phyloP scores from a whole-genome alignment of 2,329 filamentous ascomycete genomes.

The Penicillium nordicum region DNA sequence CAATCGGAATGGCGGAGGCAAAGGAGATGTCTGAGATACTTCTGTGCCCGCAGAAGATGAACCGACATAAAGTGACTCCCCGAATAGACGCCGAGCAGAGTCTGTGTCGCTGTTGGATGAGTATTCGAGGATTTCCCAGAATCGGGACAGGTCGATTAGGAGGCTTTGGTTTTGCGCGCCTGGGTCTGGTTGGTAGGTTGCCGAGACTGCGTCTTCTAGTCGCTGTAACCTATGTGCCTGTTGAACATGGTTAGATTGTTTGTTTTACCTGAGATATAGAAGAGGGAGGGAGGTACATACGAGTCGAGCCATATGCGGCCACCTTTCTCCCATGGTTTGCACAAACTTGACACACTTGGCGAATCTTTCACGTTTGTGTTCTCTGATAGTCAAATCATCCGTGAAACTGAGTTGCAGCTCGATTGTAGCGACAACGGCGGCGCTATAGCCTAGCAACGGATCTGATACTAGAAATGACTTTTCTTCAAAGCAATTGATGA shows the following conservation, averaged over 20 bases:
- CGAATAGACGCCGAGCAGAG: constrained; percentile 41
- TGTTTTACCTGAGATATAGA: not conserved
- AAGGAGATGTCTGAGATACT: constrained; percentile 43
- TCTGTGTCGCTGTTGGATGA: constrained; percentile 41
- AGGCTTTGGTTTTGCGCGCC: constrained; percentile 36
- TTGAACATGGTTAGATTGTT: not conserved
- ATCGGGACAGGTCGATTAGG: constrained; percentile 47
- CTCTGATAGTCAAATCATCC: constrained; percentile 36
- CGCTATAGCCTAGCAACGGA: constrained; percentile 50
- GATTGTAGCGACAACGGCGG: constrained; percentile 53
- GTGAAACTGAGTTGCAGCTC: constrained; percentile 55
- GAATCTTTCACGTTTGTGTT: constrained; percentile 45
- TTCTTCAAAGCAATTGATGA: constrained; percentile 48
- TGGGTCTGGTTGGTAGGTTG: constrained; percentile 41
- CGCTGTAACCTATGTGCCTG: constrained; percentile 45
- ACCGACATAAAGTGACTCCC: constrained; percentile 37
- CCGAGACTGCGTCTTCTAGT: constrained; percentile 45
- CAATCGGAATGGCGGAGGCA: constrained; percentile 45
- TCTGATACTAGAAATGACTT: constrained; percentile 48
- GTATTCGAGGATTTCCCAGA: constrained; percentile 51
- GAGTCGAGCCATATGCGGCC: constrained; percentile 47
- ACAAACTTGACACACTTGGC: constrained; percentile 47
- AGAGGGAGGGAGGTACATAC: constrained; percentile 24
- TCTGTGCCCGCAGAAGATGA: constrained; percentile 30
- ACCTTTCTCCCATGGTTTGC: constrained; percentile 39